Conservation (phyloP, 768 basidiomycete species). For the Leccinum arenicola region DNA sequence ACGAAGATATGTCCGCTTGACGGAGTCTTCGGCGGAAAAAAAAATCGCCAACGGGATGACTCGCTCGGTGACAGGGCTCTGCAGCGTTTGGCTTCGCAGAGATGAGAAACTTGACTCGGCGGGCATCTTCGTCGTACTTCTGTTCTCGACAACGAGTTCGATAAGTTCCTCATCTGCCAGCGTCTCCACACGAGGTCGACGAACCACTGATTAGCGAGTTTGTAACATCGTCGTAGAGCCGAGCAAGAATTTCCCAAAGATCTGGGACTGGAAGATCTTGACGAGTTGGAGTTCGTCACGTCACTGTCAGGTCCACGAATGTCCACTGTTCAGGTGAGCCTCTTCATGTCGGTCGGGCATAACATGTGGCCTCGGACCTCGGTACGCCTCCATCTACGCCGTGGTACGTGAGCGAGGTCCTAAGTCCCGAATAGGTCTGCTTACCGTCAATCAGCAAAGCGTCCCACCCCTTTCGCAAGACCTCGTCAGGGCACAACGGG, state of each 20-base stretch:
- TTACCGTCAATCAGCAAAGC: no score
- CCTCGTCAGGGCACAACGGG: no score
- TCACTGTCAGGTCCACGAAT: no score
- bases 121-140: constrained; percentile 95
- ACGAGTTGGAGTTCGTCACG: constrained; percentile 96
- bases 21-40: constrained; percentile 89
- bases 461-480: no score
- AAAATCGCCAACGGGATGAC: constrained; percentile 98
- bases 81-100: constrained; percentile 94
- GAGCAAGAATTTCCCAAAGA: constrained; percentile 96
- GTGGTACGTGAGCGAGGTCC: no score
- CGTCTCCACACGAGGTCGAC: constrained; percentile 76
- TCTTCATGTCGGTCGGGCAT: no score
- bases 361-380: no score
- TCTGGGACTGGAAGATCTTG: constrained; percentile 98
- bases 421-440: no score
- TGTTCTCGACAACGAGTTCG: constrained; percentile 96
- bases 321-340: no score
- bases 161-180: constrained; percentile 90
- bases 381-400: no score
- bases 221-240: constrained; percentile 55
- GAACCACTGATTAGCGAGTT: no score
- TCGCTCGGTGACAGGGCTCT: constrained; percentile 94
- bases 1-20: constrained; percentile 87
- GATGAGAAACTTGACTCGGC: constrained; percentile 98